Evolutionary conservation across 768 basidiomycete genomes (phyloP), one percentile per base, ranked within the genome.

Genomic region (Collybiopsis luxurians): DNA sequence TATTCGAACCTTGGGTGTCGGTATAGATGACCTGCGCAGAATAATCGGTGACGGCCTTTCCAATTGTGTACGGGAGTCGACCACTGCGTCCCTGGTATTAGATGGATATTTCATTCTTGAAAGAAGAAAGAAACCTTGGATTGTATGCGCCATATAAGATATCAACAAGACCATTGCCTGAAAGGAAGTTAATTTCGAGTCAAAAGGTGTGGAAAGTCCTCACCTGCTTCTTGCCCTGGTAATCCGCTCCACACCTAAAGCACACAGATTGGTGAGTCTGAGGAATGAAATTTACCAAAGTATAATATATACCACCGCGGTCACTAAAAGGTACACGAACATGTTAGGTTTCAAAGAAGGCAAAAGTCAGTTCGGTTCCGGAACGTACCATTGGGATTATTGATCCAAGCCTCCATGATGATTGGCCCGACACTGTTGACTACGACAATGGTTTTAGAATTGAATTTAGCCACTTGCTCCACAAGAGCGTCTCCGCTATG

Each of bases 391-490:
- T 87, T 86, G 2, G 76, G 67, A 60, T 86, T 73, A 51, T 76
- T 75, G 40, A 83, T 79, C 82, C 85, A 86, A 21, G 77, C 60
- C 67, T 86, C 81, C 71, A 80, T 71, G 28, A 74, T 73, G 49
- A 86, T 79, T 0, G 82, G 78, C 0, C 87, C 87, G 45, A 87
- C 85, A 7, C 79, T 77, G 65, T 90, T 83, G 4, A 88, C 75
- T 10, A 89, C 79, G 36, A 90, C 87, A 34, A 91, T 73, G 1
- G 84, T 86, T 62, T 82, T 79, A 24, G 75, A 68, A 63, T 84
- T 84, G n/a, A 71, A 72, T 24, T 70, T 69, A 2, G 87, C 85
- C 13, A 83, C 83, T 27, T 71, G 71, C 39, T 74, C 67, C 9
- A 85, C 74, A 55, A 84, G 64, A 17, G 77, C 72, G 65, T 81